Evolutionary conservation across 108 stramenopile species (phyloP).

Genomic region (Chaetoceros tenuissimus): DNA sequence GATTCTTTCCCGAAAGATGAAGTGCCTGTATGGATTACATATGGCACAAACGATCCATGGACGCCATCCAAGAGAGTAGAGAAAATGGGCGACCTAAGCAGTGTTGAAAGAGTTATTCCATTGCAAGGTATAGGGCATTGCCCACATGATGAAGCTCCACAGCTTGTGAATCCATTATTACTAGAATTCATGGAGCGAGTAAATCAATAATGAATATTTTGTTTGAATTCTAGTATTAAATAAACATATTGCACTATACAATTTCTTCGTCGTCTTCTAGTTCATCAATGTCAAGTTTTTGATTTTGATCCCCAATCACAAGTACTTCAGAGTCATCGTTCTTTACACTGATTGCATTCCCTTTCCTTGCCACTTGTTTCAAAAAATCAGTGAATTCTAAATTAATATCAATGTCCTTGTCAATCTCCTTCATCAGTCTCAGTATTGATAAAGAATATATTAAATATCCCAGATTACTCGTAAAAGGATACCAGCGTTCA

Average conservation of each 20-base stretch:
- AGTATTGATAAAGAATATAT: constrained; percentile 26
- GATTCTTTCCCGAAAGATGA: constrained; percentile 28
- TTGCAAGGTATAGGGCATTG: constrained; percentile 90
- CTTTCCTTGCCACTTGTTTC: constrained; percentile 25
- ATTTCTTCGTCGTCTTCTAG: neutral
- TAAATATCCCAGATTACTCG: constrained; percentile 27
- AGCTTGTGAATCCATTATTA: constrained; percentile 77
- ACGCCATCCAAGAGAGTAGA: constrained; percentile 75
- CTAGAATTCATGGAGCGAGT: constrained; percentile 67
- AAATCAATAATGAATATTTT: neutral
- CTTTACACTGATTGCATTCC: constrained; percentile 16
- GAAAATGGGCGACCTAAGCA: constrained; percentile 33
- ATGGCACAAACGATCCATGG: constrained; percentile 92
- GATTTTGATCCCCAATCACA: neutral
- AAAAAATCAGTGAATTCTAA: constrained; percentile 27
- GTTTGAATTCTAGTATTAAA: neutral
- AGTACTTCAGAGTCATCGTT: neutral
- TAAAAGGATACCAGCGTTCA: constrained; percentile 16
- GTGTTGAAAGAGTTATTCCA: constrained; percentile 63
- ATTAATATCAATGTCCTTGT: constrained; percentile 36
- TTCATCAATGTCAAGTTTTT: neutral
- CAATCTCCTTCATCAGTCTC: constrained; percentile 34
- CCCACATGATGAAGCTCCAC: constrained; percentile 92
- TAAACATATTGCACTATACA: too few relatives aligned
- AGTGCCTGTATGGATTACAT: constrained; percentile 72